Evolutionary conservation across 2,329 filamentous ascomycete species (phyloP).

Genomic region (Dactylellina haptotyla): DNA sequence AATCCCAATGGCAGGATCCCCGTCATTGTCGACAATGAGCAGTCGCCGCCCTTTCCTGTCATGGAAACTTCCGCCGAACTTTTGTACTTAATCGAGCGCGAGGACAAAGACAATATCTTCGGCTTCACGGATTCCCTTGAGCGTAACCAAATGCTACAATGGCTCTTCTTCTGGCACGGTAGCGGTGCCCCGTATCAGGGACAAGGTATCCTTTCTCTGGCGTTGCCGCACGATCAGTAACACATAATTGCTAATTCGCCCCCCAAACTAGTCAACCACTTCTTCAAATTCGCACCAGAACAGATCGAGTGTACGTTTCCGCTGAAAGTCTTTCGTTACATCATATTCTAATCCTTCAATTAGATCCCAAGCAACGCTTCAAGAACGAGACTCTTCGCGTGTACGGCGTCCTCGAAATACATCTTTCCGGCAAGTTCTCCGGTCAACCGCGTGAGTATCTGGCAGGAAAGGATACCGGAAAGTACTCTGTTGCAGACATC

Average conservation of each 20-base stretch:
- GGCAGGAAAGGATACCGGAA: constrained; percentile 67
- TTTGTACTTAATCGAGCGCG: constrained; percentile 66
- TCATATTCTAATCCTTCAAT: constrained; percentile 11
- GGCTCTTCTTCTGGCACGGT: constrained; percentile 69
- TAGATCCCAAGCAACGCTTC: constrained; percentile 66
- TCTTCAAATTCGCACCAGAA: constrained; percentile 63
- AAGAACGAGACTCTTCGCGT: constrained; percentile 67
- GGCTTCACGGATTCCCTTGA: constrained; percentile 67
- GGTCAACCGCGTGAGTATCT: constrained; percentile 66
- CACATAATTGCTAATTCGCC: background rate
- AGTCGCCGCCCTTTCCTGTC: constrained; percentile 66
- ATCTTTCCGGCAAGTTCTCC: constrained; percentile 66
- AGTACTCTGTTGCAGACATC: constrained; percentile 68
- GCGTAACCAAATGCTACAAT: constrained; percentile 65
- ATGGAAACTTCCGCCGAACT: constrained; percentile 68
- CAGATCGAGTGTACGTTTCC: constrained; percentile 63
- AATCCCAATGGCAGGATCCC: constrained; percentile 67
- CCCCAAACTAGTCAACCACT: constrained; percentile 61
- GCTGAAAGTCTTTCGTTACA: background rate
- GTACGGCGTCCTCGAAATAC: constrained; percentile 69
- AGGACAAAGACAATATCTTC: constrained; percentile 66
- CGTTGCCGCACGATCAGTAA: background rate
- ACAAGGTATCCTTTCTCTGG: constrained; percentile 54
- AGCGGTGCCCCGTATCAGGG: constrained; percentile 63
- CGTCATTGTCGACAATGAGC: constrained; percentile 66